Base-by-base conservation (phyloP, 441 rosid species). In the Capsella rubella region DNA sequence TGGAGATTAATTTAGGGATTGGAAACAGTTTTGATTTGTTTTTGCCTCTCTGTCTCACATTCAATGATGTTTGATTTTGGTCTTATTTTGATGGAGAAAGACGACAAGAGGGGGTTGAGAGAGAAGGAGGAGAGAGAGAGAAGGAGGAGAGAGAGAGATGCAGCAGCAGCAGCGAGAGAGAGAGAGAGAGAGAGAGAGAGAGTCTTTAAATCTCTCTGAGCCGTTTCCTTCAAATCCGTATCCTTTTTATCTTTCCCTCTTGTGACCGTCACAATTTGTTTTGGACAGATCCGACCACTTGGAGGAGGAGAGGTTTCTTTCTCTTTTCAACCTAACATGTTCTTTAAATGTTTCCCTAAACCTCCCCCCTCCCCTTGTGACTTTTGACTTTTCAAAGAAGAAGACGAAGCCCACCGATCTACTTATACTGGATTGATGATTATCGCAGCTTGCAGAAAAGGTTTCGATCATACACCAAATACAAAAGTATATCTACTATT, bases 211-310 rank as follows among this genome's bases (percentile, higher is more conserved):
- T 57, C 73, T 69, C 46, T 61, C 31, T 55, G 39, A 46, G 59
- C 75, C 43, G 63, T 55, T 69, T 72, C 73, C 73, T 56, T 68
- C 40, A 40, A 71, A 78, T 69, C 79, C 68, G 84, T 70, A 75
- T 69, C 64, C 66, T 81, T 82, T 78, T 76, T 61, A 40, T 64
- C 62, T 76, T 64, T 49, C 63, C 67, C 72, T 70, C 67, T 64
- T 77, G 67, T 63, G 75, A 63, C 79, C 78, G 78, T 76, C 83
- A 78, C 80, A 63, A 60, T 35, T 25, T 7, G 6, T 27, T 75
- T 62, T 43, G 75, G 77, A 74, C 73, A 74, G 82, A 82, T 71
- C 84, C 71, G 76, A 68, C 73, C 75, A 39, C 79, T 75, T 52
- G 69, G 46, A 25, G 35, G 7, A 7, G 35, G 37, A 8, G 1